Base-by-base conservation (phyloP, 2,329 filamentous ascomycete species). In the Hypomyces perniciosus region DNA sequence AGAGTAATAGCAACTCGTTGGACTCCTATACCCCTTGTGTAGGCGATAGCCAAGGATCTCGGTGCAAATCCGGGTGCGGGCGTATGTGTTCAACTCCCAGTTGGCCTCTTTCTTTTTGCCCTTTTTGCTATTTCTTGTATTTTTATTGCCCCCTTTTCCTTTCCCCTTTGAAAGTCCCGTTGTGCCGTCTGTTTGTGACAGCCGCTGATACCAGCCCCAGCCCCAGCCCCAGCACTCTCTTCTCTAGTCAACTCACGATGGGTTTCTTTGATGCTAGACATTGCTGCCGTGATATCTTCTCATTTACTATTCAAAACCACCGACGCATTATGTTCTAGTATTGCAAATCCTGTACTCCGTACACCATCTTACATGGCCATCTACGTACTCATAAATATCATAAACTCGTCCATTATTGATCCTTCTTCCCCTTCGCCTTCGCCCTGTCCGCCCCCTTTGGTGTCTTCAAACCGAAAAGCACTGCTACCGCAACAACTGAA, bases 381-480 rank as follows among this genome's bases (percentile, higher is more conserved):
- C 20, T 4, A 27, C 4, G 6, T 28, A 6, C 28, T 12, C 20
- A 5, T 43, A n/a, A n/a, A n/a, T 29, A 28, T 28, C 28, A 29
- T 28, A 31, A 8, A 26, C n/a, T n/a, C n/a, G 3, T 8, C n/a
- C 33, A 33, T 55, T 40, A 63, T 43, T 56, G 54, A n/a, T 26
- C 31, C 56, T 60, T 59, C 55, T 59, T 62, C 1, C 29, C 54
- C 44, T 54, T 57, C 2, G 26, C 45, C 6, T 49, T 53, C 9
- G 47, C 40, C 45, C 53, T 56, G 20, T 12, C 46, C 46, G 54
- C 54, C 5, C 59, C 59, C 51, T 57, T 66, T 4, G 88, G 88
- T 20, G 83, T 76, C 70, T 85, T 88, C 56, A 96, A 69, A 0
- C 79, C 80, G 20, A 80, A 77, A 65, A 95, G 86, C 0, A 86